phyloP scores from a whole-genome alignment of 192 early-diverging fungal genomes.

The Rhizophagus sp. region DNA sequence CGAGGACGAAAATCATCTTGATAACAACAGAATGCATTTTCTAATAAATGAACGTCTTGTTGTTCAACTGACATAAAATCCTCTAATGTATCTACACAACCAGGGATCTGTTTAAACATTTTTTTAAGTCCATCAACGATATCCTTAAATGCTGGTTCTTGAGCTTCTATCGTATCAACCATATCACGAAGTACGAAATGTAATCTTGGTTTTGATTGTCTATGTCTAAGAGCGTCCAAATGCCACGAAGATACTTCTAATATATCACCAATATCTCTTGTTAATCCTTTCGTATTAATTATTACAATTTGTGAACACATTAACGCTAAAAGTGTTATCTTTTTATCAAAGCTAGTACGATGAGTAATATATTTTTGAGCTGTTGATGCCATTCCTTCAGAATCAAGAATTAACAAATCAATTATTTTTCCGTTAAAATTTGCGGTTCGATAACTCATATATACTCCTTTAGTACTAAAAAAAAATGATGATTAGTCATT shows the following conservation, averaged over 20 bases:
- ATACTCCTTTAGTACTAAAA: conserved; percentile 10
- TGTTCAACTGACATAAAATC: conserved; percentile 5
- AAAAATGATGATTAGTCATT: neutral
- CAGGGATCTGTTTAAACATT: conserved; percentile 17
- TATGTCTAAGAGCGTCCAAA: neutral
- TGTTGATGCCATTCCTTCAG: conserved; percentile 1
- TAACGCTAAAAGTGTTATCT: neutral
- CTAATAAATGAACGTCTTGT: conserved; percentile 8
- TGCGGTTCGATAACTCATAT: conserved; percentile 1
- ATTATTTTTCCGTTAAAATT: neutral
- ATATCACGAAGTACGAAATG: conserved; percentile 21
- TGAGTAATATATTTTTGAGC: conserved; percentile 9
- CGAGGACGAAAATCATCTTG: conserved; percentile 3
- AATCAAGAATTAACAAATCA: conserved; percentile 12
- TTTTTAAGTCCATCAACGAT: neutral
- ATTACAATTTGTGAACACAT: conserved; percentile 22
- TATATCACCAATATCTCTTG: neutral
- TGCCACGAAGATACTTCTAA: conserved; percentile 5
- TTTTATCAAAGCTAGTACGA: conserved; percentile 5
- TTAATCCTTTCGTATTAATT: conserved; percentile 12
- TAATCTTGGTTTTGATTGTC: conserved; percentile 14
- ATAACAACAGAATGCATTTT: neutral
- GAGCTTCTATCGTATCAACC: neutral
- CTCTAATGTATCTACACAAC: neutral
- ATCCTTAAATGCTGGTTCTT: neutral